Evolutionary conservation across 495 filamentous ascomycete species (phyloP).

Genomic region (Friedmanniomyces endolithicus): DNA sequence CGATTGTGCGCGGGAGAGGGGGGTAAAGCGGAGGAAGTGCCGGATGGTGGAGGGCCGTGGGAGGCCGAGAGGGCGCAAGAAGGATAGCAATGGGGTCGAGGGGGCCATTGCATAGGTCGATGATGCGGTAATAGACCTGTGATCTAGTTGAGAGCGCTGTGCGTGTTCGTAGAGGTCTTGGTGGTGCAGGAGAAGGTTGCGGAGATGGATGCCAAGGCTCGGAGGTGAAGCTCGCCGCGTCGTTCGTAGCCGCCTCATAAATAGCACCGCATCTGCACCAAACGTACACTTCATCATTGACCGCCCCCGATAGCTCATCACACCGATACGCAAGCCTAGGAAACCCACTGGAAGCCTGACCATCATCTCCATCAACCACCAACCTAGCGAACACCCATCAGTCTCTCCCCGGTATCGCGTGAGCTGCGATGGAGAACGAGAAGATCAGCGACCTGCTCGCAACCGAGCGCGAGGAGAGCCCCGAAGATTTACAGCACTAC

Average conservation of each 20-base stretch:
- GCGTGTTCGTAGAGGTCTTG: not conserved
- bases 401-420: not conserved
- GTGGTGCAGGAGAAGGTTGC: not conserved
- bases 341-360: not conserved
- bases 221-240: not conserved
- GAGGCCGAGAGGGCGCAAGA: constrained; percentile 26
- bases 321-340: not conserved
- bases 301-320: not conserved
- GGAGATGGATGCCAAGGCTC: not conserved
- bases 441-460: constrained; percentile 84
- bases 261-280: not conserved
- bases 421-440: constrained; percentile 55
- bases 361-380: not conserved
- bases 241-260: not conserved
- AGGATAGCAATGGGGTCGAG: constrained; percentile 19
- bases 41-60: constrained; percentile 20
- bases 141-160: not conserved
- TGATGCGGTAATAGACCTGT: too few relatives aligned
- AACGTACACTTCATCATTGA: not conserved
- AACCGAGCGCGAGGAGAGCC: constrained; percentile 71
- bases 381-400: not conserved
- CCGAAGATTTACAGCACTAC: constrained; percentile 71
- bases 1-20: constrained; percentile 18
- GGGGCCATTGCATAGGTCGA: constrained; percentile 17
- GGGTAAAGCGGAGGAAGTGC: constrained; percentile 28